phyloP scores from a whole-genome alignment of 208 protist genomes.

The Trypanosoma theileri region DNA sequence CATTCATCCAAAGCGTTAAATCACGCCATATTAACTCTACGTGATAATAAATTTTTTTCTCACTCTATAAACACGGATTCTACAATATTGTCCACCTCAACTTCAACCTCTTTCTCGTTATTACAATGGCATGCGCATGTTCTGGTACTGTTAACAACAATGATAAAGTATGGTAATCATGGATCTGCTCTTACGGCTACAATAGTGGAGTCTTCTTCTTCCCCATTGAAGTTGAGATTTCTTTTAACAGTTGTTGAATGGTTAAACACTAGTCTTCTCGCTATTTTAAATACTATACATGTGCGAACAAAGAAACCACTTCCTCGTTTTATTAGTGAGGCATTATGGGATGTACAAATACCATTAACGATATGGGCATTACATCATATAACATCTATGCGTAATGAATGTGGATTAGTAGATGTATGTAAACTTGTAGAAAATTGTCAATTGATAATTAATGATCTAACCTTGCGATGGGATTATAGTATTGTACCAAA shows the following conservation, averaged over 20 bases:
- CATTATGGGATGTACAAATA: constrained; percentile 13
- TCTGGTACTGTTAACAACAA: not conserved
- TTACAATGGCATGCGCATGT: not conserved
- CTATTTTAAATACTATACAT: constrained; percentile 5
- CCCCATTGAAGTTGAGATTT: not conserved
- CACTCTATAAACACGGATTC: not conserved
- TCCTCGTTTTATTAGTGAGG: constrained; percentile 14
- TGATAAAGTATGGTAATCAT: not conserved
- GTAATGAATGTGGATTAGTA: not conserved
- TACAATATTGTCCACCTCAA: not conserved
- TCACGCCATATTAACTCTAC: constrained; percentile 3
- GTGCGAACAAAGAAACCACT: constrained; percentile 6
- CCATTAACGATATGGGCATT: constrained; percentile 8
- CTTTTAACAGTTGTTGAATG: constrained; percentile 9
- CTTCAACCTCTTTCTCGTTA: too few relatives aligned
- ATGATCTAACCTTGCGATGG: constrained; percentile 19
- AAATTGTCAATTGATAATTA: constrained; percentile 7
- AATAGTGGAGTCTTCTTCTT: not conserved
- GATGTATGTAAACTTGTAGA: not conserved
- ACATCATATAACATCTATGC: not conserved
- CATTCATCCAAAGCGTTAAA: not conserved
- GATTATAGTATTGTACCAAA: constrained; percentile 22
- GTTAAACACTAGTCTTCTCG: constrained; percentile 2
- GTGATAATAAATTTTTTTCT: not conserved
- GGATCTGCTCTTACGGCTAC: too few relatives aligned